Evolutionary conservation across 2,329 filamentous ascomycete species (phyloP).

Genomic region (Pseudogymnoascus sp.): DNA sequence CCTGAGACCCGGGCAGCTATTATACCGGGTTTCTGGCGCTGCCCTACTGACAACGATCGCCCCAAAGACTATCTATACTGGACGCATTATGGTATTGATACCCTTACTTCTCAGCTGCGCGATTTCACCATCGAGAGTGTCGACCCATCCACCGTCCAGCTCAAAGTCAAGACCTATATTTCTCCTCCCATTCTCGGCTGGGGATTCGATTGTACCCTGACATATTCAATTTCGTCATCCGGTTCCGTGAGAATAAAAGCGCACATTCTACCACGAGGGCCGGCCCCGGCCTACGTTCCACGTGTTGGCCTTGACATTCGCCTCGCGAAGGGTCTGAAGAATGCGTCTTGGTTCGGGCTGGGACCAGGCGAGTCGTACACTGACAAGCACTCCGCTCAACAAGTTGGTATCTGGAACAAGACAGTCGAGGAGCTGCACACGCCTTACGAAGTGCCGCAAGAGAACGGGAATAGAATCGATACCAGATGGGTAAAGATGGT

Average conservation of each 20-base stretch:
- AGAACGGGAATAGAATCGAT: constrained; percentile 56
- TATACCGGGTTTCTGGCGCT: constrained; percentile 51
- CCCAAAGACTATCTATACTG: constrained; percentile 49
- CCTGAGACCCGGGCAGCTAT: constrained; percentile 33
- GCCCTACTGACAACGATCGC: constrained; percentile 58
- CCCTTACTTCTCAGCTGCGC: constrained; percentile 39
- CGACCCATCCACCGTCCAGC: constrained; percentile 27
- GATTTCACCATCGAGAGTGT: constrained; percentile 30
- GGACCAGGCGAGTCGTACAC: constrained; percentile 58
- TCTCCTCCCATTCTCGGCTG: constrained; percentile 55
- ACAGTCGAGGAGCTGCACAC: constrained; percentile 45
- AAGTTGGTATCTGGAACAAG: constrained; percentile 40
- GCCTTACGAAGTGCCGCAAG: constrained; percentile 60
- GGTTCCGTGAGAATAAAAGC: constrained; percentile 42
- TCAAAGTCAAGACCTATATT: constrained; percentile 41
- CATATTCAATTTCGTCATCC: constrained; percentile 42
- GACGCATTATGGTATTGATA: constrained; percentile 43
- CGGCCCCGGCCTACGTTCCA: constrained; percentile 46
- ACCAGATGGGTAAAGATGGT: constrained; percentile 45
- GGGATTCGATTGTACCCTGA: constrained; percentile 42
- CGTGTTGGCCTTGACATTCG: constrained; percentile 53
- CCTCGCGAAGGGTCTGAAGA: constrained; percentile 39
- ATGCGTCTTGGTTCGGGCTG: constrained; percentile 52
- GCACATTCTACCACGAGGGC: constrained; percentile 39
- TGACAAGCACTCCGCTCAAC: constrained; percentile 52